Conservation (phyloP, 345 rosid species). For the Euphorbia tirucalli region DNA sequence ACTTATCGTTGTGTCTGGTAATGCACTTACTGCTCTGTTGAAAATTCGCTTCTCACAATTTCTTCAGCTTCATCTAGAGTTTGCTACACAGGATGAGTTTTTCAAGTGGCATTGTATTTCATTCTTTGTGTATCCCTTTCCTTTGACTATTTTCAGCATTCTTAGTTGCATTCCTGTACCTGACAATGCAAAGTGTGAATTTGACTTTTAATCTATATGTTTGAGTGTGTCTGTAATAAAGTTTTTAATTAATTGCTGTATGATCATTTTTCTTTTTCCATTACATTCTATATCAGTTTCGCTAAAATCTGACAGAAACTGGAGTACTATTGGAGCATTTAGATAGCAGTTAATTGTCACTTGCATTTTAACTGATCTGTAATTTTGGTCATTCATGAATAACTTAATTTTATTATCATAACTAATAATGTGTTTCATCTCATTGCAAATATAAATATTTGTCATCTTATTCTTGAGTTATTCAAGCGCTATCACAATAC, state of each 20-base stretch:
- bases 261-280: neutral
- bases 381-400: no score
- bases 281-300: neutral
- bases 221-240: neutral
- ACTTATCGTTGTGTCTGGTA: conserved; percentile 40
- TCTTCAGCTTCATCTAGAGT: neutral
- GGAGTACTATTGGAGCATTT: no score
- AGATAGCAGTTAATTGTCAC: no score
- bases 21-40: neutral
- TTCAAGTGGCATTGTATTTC: neutral
- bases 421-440: no score
- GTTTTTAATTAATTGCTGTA: neutral
- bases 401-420: no score
- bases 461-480: no score
- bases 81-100: neutral
- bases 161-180: neutral
- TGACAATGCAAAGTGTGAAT: neutral
- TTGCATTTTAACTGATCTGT: no score
- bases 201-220: neutral
- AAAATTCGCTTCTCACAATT: neutral
- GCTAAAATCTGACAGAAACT: no score
- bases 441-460: no score
- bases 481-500: no score
- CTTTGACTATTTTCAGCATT: neutral
- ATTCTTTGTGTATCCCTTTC: neutral